Evolutionary conservation across 2,329 filamentous ascomycete genomes (phyloP).

Genomic region (Monilinia polystroma): DNA sequence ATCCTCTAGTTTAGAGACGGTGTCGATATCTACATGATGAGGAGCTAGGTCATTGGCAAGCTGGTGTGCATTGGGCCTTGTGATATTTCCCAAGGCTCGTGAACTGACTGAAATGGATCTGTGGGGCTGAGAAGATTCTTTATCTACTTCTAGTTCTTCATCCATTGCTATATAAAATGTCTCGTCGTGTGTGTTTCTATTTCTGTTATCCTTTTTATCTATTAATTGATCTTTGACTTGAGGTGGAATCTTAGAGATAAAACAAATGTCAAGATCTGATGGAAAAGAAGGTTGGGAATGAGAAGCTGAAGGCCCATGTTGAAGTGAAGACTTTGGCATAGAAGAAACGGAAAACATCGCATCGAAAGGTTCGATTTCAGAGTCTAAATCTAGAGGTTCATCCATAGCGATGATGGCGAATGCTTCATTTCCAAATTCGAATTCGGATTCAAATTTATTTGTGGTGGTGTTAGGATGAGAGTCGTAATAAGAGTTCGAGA

Average conservation of each 20-base stretch:
- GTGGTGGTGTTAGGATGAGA: not conserved
- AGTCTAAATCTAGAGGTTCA: not conserved
- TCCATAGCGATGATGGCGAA: not conserved
- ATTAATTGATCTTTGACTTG: not conserved
- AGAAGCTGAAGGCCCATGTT: not conserved
- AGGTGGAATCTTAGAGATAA: not conserved
- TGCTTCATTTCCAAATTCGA: not conserved
- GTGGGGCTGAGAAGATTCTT: not conserved
- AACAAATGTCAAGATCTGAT: not conserved
- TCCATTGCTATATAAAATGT: not conserved
- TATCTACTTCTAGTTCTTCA: not conserved
- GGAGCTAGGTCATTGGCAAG: not conserved
- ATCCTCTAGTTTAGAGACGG: not conserved
- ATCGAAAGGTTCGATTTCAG: not conserved
- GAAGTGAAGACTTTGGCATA: not conserved
- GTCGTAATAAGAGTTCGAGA: not conserved
- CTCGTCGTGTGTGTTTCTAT: not conserved
- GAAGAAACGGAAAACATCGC: not conserved
- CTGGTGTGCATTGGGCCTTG: not conserved
- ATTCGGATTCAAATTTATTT: not conserved
- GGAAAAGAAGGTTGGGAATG: not conserved
- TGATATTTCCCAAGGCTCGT: not conserved
- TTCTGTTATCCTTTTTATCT: not conserved
- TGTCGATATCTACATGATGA: not conserved
- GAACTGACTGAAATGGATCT: not conserved